Base-by-base conservation (phyloP, 225 moss, liverwort and hornwort genomes). In the Ulota crispa region DNA sequence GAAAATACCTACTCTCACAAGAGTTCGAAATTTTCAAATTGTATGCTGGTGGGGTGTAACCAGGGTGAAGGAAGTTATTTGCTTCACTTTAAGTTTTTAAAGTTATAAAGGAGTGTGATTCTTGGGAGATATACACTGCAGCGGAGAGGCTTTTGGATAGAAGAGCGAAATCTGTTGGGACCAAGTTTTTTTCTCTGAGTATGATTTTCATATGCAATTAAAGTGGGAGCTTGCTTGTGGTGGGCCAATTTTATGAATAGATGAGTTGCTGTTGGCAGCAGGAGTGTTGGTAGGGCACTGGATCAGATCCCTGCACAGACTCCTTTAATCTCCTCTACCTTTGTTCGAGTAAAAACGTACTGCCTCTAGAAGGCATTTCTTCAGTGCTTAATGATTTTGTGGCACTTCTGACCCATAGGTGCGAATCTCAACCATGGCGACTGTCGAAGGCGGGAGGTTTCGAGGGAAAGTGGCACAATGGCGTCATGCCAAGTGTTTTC, bases 401-500 rank as follows among this genome's bases (percentile, higher is more conserved):
- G 45, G 52, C 31, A 63, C 55, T 79, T 76, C 12, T 76, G 52
- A 57, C 30, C 73, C 30, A 53, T 82, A 99, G 99, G 93, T 96
- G 66, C 99, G 99, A 71, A 87, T 99, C 52, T 99, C 96, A 74
- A 93, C 89, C 36, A 92, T 99, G 93, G 87, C 82, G 78, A 73
- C 86, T 71, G 81, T 85, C 34, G 92, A 90, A 4, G 82, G 77
- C 80, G 87, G 78, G 64, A 85, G 19, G 27, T 94, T 93, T 80
- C 88, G 91, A 73, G 99, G 99, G 52, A 90, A 88, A 86, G 92
- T 93, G 83, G 83, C 99, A 78, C 91, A 93, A 73, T 99, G 99
- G 99, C 94, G 94, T 78, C 99, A 99, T 82, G 91, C 91, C 39
- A 93, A 88, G 82, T 99, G 99, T 80, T 99, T 99, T 59, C 75